Evolutionary conservation across 2,329 filamentous ascomycete genomes (phyloP).

Genomic region (Aspergillus chevalieri): DNA sequence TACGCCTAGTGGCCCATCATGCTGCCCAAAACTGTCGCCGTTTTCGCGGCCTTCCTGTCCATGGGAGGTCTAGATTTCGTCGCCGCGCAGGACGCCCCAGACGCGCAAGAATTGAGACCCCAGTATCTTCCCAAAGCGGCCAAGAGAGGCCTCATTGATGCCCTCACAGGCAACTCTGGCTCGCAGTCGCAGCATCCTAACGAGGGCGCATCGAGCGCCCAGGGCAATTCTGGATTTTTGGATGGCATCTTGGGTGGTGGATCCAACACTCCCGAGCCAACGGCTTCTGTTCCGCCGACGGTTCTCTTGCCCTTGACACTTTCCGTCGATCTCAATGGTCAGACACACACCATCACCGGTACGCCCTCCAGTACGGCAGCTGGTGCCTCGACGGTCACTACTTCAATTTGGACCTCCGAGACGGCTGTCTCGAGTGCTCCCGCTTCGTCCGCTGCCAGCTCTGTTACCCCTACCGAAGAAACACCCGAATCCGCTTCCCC

Average conservation of each 20-base stretch:
- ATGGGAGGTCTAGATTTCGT: slow-evolving; percentile 29
- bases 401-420: slow-evolving; percentile 2
- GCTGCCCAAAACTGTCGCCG: slow-evolving; percentile 23
- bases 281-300: slow-evolving; percentile 6
- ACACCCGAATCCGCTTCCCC: neutral
- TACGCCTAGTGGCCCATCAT: slow-evolving; percentile 15
- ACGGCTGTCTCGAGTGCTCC: neutral
- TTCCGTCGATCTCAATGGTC: slow-evolving; percentile 17
- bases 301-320: slow-evolving; percentile 15
- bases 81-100: slow-evolving; percentile 21
- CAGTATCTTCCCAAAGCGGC: slow-evolving; percentile 19
- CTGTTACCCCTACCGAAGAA: neutral
- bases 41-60: slow-evolving; percentile 28
- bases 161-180: neutral
- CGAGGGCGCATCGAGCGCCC: neutral
- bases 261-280: slow-evolving; percentile 1
- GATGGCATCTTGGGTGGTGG: neutral
- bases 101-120: slow-evolving; percentile 18
- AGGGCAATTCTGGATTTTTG: neutral
- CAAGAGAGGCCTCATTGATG: slow-evolving; percentile 18
- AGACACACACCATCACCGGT: slow-evolving; percentile 18
- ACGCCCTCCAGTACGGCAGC: slow-evolving; percentile 3
- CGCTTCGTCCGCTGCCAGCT: neutral
- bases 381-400: slow-evolving; percentile 8
- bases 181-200: neutral